Evolutionary conservation across 2,329 filamentous ascomycete species (phyloP).

Genomic region (Parastagonospora nodorum): DNA sequence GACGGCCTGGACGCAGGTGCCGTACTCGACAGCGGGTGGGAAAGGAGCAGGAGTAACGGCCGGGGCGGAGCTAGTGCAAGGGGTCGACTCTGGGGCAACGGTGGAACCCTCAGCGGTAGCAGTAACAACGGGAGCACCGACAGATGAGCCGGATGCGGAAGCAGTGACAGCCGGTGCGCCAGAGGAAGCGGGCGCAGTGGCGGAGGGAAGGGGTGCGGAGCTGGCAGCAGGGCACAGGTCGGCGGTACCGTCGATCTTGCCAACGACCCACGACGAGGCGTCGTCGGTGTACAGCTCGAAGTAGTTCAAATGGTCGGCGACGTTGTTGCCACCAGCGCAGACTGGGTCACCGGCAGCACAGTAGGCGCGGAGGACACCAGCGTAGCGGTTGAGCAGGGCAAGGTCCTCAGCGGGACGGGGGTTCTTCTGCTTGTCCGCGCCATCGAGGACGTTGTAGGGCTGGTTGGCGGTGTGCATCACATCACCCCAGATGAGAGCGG

Average conservation of each 20-base stretch:
- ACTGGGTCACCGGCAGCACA: slow-evolving; percentile 66
- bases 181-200: not conserved
- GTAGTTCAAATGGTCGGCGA: slow-evolving; percentile 64
- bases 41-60: no score
- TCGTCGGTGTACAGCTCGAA: slow-evolving; percentile 42
- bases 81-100: no score
- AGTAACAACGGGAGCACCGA: no score
- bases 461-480: slow-evolving; percentile 27
- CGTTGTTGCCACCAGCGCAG: slow-evolving; percentile 65
- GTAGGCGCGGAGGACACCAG: slow-evolving; percentile 63
- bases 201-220: slow-evolving; percentile 6
- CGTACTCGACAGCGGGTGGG: no score
- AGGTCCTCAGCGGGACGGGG: slow-evolving; percentile 16
- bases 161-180: no score
- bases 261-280: slow-evolving; percentile 23
- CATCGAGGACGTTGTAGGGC: slow-evolving; percentile 28
- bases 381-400: slow-evolving; percentile 31
- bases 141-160: no score
- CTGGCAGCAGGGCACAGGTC: slow-evolving; percentile 13
- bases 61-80: no score
- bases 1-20: no score
- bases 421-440: slow-evolving; percentile 15
- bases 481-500: slow-evolving; percentile 29
- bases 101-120: no score
- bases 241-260: slow-evolving; percentile 19